A percentile compares a stretch with the other conserved stretches of the same genome.
Conservation (phyloP, 805 yeast genomes). For the Kodamaea jinghongensis region DNA sequence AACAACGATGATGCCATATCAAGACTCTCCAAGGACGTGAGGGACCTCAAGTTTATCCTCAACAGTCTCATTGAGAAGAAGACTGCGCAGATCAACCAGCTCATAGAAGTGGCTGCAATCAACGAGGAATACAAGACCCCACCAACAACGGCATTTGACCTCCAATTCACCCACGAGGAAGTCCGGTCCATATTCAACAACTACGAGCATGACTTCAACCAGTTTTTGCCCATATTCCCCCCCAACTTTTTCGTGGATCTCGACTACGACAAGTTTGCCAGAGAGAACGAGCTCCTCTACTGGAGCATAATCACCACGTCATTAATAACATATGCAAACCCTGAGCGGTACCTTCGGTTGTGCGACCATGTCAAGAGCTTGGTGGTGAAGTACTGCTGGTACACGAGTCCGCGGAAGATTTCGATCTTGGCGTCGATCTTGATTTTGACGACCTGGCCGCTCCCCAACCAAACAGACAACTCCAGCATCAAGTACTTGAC, state of each 20-base stretch:
- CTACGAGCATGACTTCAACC: slow-evolving; percentile 28
- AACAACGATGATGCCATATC: slow-evolving; percentile 29
- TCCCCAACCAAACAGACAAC: slow-evolving; percentile 33
- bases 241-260: slow-evolving; percentile 16
- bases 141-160: slow-evolving; percentile 1
- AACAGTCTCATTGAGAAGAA: slow-evolving; percentile 24
- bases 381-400: slow-evolving; percentile 43
- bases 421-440: slow-evolving; percentile 37
- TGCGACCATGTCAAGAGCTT: slow-evolving; percentile 33
- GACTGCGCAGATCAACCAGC: slow-evolving; percentile 14
- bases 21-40: slow-evolving; percentile 26
- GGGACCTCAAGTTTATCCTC: slow-evolving; percentile 19
- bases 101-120: slow-evolving; percentile 11
- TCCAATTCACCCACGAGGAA: slow-evolving; percentile 10
- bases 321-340: slow-evolving; percentile 21
- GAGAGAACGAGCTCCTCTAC: slow-evolving; percentile 35
- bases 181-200: slow-evolving; percentile 16
- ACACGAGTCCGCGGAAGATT: slow-evolving; percentile 43
- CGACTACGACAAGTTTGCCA: slow-evolving; percentile 13
- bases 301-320: slow-evolving; percentile 41
- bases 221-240: slow-evolving; percentile 31
- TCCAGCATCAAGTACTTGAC: slow-evolving; percentile 36
- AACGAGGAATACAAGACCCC: slow-evolving; percentile 1
- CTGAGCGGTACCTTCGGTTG: slow-evolving; percentile 22
- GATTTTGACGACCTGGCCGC: slow-evolving; percentile 46